Evolutionary conservation across 2,329 filamentous ascomycete species (phyloP), one percentile per base, ranked within the genome.

Genomic region (Stachybotrys chartarum): DNA sequence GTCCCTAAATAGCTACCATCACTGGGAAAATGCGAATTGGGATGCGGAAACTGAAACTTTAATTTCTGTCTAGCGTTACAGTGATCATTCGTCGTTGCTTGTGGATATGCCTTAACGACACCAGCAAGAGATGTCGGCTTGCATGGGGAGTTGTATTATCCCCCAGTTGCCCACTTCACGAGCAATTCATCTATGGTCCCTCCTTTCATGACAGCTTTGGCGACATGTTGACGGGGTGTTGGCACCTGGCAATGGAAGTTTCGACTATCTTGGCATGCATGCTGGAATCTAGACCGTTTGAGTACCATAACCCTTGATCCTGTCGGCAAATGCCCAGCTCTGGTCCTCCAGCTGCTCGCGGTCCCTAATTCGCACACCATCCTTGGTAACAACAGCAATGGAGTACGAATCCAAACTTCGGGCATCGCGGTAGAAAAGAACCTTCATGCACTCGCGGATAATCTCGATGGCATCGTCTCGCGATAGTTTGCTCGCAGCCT

Each of bases 311-410:
- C 94, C 94, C 73, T 85, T 88, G 72, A 99, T 97, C 64, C 87
- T 83, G 70, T 97, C 93, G 30, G 94, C 94, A 78, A 99, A 99
- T 53, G 90, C 91, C 94, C 93, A 97, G 82, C 91, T 97, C 82
- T 97, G 93, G 66, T 86, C 82, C 80, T 97, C 92, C 62, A 99
- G 80, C 80, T 91, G 86, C 79, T 96, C 89, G 65, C 88, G 77
- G 74, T 95, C 85, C 72, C 86, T 87, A 62, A 97, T 71, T 55
- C 95, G 88, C 57, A 97, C 85, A n/a, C 89, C 91, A 51, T 91
- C 90, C 75, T 91, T 88, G 55, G 90, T 94, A 55, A 99, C 81
- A 54, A 97, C 81, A 18, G 93, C 93, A 70, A 97, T 86, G 61
- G 90, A 94, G 78, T 97, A 99, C 63, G 83, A 81, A 75, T 97